Base-by-base conservation (phyloP, 2,329 filamentous ascomycete species). In the Xylaria sp. region DNA sequence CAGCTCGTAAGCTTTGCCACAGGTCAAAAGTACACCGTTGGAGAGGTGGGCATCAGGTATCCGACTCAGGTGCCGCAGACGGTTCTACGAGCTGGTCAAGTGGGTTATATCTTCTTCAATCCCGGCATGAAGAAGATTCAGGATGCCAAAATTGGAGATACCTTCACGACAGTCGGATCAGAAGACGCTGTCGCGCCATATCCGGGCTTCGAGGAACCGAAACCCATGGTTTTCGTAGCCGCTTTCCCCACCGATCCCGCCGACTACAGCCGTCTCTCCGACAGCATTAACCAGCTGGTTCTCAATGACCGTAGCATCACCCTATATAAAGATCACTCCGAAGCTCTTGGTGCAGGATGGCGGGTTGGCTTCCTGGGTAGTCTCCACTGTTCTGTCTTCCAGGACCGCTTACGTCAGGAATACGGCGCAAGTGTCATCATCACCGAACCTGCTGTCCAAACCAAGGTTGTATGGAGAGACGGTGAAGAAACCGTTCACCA, bases 141-240 rank as follows among this genome's bases (percentile, higher is more conserved):
- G 78, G 96, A 99, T 78, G 95, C 96, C 59, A 97, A 98, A 81
- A 91, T 98, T 32, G 96, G 96, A 60, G 96, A 99, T 77, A 99
- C 96, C 0, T 97, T 94, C 76, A 98, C 96, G 0, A 92, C 88
- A 1, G 87, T 94, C 2, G 94, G 93, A 1, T 89, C 84, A 25
- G 93, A 97, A 81, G 88, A 89, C 67, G 77, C 86, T 0, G 94
- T 99, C 1, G 86, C 94, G 79, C 90, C 93, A 13, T 91, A 94
- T 63, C 93, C 94, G 0, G 96, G 95, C 2, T 99, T 99, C 69
- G 95, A 97, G 78, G 96, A 99, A 79, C 95, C 96, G 1, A 97
- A 99, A 80, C 92, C 94, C 5, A 99, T 99, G 96, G 96, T 99
- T 4, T 99, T 99, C 74, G 96, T 99, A 3, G 94, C 95, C 0